Evolutionary conservation across 1,284 basidiomycete species (phyloP).

Genomic region (Puccinia polysora): DNA sequence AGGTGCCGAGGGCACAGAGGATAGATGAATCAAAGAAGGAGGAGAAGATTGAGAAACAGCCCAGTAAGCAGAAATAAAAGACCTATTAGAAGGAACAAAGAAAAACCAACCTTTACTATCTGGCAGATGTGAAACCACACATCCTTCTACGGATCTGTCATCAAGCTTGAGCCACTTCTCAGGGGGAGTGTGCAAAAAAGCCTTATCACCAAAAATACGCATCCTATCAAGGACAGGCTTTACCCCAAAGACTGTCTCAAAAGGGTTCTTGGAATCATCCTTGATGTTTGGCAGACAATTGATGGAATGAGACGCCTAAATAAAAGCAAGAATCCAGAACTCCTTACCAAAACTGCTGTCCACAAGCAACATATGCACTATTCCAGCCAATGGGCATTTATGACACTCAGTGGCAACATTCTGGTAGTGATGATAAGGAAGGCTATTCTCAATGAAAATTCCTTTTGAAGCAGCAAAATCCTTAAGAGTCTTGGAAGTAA

Average conservation of each 20-base stretch:
- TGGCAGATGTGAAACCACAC: background rate
- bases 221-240: background rate
- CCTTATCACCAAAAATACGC: background rate
- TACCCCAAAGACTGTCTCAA: background rate
- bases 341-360: too few species aligned
- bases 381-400: too few species aligned
- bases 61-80: background rate
- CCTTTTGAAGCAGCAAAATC: too few species aligned
- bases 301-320: background rate
- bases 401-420: too few species aligned
- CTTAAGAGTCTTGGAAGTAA: too few species aligned
- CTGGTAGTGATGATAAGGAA: too few species aligned
- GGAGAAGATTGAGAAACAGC: too few species aligned
- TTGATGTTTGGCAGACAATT: constrained; percentile 7
- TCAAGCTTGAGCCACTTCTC: constrained; percentile 4
- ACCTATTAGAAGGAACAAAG: background rate
- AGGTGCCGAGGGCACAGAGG: too few species aligned
- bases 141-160: background rate
- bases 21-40: too few species aligned
- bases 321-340: background rate
- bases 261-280: background rate
- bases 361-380: too few species aligned
- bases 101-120: background rate
- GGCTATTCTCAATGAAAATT: too few species aligned
- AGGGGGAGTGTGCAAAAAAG: background rate